Evolutionary conservation across 2,329 filamentous ascomycete genomes (phyloP).

Genomic region (Trichoderma sp.): DNA sequence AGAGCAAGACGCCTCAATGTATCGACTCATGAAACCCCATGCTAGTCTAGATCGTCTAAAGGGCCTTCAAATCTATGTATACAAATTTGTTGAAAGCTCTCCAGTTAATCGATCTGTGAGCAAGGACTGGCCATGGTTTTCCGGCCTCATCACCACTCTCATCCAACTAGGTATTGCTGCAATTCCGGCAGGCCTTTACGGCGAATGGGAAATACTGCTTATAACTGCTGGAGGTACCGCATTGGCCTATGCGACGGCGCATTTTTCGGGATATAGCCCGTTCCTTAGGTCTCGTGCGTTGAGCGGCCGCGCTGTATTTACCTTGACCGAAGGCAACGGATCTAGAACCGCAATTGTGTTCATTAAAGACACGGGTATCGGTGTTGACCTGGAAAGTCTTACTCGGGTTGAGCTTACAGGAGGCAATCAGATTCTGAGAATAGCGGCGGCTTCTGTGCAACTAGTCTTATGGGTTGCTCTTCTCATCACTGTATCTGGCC

Average conservation of each 20-base stretch:
- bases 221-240: not conserved
- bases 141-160: not conserved
- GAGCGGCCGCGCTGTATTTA: not conserved
- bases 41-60: not conserved
- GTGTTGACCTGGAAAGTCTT: not conserved
- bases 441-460: not conserved
- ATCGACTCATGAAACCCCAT: not conserved
- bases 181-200: not conserved
- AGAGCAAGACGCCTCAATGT: not conserved
- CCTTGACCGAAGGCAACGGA: not conserved
- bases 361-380: not conserved
- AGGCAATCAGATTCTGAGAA: not conserved
- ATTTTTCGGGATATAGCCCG: not conserved
- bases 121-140: not conserved
- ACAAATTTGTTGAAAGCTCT: not conserved
- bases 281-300: no score
- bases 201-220: not conserved
- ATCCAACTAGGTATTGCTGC: not conserved
- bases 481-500: not conserved
- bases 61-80: not conserved
- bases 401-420: not conserved
- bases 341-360: not conserved
- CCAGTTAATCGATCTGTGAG: not conserved
- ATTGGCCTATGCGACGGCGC: not conserved
- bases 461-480: not conserved